Evolutionary conservation across 192 early-diverging fungal genomes (phyloP), one percentile per base, ranked within the genome.

Genomic region (Gigaspora rosea): DNA sequence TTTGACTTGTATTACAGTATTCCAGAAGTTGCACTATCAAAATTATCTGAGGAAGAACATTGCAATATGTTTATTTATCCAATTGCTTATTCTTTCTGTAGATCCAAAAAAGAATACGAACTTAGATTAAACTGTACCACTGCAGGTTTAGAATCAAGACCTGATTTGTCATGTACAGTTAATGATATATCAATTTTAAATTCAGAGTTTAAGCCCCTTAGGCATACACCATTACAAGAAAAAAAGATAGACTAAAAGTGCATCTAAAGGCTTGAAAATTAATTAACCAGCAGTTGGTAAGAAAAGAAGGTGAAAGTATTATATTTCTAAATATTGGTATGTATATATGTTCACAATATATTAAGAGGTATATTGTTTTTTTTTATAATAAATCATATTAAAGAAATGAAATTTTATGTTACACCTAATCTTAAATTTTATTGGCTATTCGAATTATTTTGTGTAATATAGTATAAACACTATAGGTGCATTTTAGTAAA

Each of bases 241-340:
- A 58, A 27, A 27, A 27, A 27, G 27, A 27, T 1, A 27, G 1
- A 27, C 9, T 78, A 18, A 78, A 78, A 64, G 77, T 22, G 2
- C 77, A 78, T 20, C n/a, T 72, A 41, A 51, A 62, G 16, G 77
- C 69, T 8, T 41, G 58, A 54, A 78, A 78, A 62, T 71, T 58
- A 35, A 78, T 78, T 46, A 78, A 78, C 15, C 54, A 68, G n/a
- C 64, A 71, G 49, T 33, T 78, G 3, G 0, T 58, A 33, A 78
- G 3, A 9, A 78, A 78, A 51, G 57, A 58, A 16, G 70, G 70
- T 52, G 70, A 78, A 73, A 56, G 46, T 46, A 50, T 41, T 4
- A 77, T 77, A 58, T 77, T 77, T 66, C 22, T 63, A 76, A 76
- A 76, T 20, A 76, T 76, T 12, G 62, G 62, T 76, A 76, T 50